These are phyloP conservation scores for Botrytis sinoallii DNA, from an alignment of 2,329 filamentous ascomycete species.

Conservation along the genomic window DNA sequence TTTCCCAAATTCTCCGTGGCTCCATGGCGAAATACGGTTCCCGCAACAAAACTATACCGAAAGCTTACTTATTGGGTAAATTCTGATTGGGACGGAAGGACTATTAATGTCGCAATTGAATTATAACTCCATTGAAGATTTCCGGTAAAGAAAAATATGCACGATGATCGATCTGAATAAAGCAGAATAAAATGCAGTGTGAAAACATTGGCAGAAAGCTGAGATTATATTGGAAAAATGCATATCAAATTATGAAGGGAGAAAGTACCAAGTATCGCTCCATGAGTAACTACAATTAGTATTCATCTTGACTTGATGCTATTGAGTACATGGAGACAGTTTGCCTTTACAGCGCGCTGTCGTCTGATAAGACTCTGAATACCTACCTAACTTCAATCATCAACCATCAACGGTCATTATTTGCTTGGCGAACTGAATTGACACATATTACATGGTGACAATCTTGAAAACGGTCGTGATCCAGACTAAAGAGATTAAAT, in stretches of 20 bases:
- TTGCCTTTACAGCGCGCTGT: background rate
- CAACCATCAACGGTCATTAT: background rate
- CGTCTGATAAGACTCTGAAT: background rate
- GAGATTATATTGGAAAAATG: background rate
- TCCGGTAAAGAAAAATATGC: background rate
- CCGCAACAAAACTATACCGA: conserved; percentile 3
- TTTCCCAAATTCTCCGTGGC: background rate
- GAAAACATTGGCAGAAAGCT: background rate
- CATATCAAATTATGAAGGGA: background rate
- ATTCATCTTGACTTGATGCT: background rate
- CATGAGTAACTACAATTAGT: background rate
- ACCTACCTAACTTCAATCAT: background rate
- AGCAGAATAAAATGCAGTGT: background rate
- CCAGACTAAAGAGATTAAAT: background rate
- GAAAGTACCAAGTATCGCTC: background rate
- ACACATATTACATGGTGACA: background rate
- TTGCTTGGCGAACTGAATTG: background rate
- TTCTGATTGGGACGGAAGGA: conserved; percentile 8
- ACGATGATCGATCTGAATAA: background rate
- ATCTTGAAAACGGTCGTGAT: background rate
- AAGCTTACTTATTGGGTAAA: background rate
- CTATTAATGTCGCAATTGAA: background rate
- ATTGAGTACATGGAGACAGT: background rate
- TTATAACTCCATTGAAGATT: background rate
- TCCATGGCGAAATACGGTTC: background rate